Conservation (phyloP, 805 yeast species). For the Torulaspora gathmanii region DNA sequence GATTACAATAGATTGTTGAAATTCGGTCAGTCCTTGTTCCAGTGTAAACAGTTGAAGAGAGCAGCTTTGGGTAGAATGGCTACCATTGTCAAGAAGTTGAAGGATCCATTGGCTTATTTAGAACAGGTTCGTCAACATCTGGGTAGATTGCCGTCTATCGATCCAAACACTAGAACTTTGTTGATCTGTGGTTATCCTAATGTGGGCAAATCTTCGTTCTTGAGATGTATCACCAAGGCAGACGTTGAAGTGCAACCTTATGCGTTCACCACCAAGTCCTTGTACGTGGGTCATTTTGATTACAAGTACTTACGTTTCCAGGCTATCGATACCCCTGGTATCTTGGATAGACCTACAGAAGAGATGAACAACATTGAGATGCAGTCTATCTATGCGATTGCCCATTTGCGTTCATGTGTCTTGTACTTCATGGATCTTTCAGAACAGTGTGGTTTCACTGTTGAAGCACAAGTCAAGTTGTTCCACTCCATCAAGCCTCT, state of each 20-base stretch:
- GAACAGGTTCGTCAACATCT: slow-evolving; percentile 99
- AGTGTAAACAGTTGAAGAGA: slow-evolving; percentile 96
- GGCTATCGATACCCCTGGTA: slow-evolving; percentile 99
- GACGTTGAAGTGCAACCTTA: slow-evolving; percentile 99
- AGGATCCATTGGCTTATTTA: slow-evolving; percentile 86
- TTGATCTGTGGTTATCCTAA: slow-evolving; percentile 98
- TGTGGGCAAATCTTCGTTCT: slow-evolving; percentile 96
- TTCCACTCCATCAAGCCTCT: slow-evolving; percentile 96
- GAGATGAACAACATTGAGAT: slow-evolving; percentile 99
- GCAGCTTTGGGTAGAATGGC: slow-evolving; percentile 99
- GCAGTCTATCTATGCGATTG: slow-evolving; percentile 98
- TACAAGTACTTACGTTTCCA: slow-evolving; percentile 96
- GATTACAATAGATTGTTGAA: slow-evolving; percentile 91
- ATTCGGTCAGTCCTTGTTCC: slow-evolving; percentile 96
- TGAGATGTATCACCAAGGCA: slow-evolving; percentile 90
- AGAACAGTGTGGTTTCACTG: slow-evolving; percentile 97
- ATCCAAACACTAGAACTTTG: slow-evolving; percentile 96
- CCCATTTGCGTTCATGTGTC: slow-evolving; percentile 94
- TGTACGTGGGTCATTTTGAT: slow-evolving; percentile 98
- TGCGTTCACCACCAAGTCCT: slow-evolving; percentile 96
- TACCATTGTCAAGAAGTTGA: slow-evolving; percentile 88
- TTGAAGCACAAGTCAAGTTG: slow-evolving; percentile 94
- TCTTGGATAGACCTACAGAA: slow-evolving; percentile 96
- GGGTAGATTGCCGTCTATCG: slow-evolving; percentile 96
- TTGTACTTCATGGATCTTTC: slow-evolving; percentile 97